A percentile compares a stretch with the other conserved stretches of the same genome.
Conservation (phyloP, 2,329 filamentous ascomycete species). For the Microdochium trichocladiopsis region DNA sequence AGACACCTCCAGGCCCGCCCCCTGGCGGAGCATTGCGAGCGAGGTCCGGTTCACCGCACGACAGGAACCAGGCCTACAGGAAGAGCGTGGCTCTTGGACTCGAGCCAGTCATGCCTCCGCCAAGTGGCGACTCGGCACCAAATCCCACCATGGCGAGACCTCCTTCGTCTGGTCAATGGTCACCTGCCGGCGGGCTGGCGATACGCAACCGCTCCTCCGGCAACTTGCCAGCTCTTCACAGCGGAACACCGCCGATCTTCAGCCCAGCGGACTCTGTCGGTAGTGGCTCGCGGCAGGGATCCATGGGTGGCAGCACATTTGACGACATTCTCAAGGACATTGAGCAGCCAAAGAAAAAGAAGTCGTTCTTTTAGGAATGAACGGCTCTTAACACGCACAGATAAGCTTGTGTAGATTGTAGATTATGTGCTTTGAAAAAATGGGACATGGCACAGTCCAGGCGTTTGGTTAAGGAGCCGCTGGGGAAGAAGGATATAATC, state of each 20-base stretch:
- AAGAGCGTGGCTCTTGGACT: conserved; percentile 23
- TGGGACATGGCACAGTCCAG: too few species aligned
- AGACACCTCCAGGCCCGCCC: conserved; percentile 15
- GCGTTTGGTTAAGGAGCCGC: too few species aligned
- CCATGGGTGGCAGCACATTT: conserved; percentile 22
- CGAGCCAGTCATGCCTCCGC: conserved; percentile 18
- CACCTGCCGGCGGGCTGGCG: conserved; percentile 15
- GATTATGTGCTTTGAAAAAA: too few species aligned
- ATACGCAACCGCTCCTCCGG: conserved; percentile 21
- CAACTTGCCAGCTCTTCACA: conserved; percentile 14
- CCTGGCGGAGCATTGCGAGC: conserved; percentile 17
- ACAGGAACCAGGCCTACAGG: conserved; percentile 16
- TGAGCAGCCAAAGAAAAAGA: conserved; percentile 25
- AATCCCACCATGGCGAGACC: conserved; percentile 16
- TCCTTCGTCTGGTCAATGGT: conserved; percentile 12
- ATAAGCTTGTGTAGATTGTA: too few species aligned
- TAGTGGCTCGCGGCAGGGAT: background rate
- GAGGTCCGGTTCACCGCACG: conserved; percentile 15
- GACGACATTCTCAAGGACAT: conserved; percentile 25
- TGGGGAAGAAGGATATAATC: too few species aligned
- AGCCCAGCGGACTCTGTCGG: conserved; percentile 3
- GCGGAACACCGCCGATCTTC: background rate
- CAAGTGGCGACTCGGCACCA: conserved; percentile 5
- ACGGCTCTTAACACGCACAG: too few species aligned
- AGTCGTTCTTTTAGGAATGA: conserved; percentile 16